Conservation (phyloP, 768 basidiomycete species). For the Serpula lacrymans region DNA sequence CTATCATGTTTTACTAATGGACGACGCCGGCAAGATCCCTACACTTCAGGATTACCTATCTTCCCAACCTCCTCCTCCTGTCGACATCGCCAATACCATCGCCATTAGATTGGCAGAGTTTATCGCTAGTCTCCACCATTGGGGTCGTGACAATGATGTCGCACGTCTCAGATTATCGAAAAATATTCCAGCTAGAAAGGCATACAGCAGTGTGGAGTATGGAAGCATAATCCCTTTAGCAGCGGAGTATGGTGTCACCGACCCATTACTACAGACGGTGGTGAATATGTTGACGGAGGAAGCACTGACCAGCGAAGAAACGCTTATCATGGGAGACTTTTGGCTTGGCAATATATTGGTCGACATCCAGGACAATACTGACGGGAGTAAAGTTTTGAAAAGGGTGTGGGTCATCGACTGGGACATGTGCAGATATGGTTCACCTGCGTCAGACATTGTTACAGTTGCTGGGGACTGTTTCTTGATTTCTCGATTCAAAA, state of each 20-base stretch:
- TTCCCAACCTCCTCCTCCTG: background rate
- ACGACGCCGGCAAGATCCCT: background rate
- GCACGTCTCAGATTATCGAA: background rate
- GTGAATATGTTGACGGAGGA: background rate
- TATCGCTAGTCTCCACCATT: background rate
- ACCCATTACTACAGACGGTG: background rate
- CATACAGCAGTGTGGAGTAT: background rate
- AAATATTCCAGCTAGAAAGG: background rate
- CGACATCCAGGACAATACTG: background rate
- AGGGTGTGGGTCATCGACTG: background rate
- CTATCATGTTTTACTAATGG: background rate
- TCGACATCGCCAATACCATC: background rate
- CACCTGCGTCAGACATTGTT: background rate
- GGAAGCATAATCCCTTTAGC: background rate
- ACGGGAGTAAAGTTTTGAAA: background rate
- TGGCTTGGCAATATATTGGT: background rate
- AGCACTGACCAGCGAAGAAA: background rate
- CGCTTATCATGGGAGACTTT: background rate
- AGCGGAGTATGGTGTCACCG: background rate
- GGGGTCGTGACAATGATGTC: background rate
- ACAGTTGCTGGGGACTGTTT: background rate
- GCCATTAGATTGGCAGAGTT: background rate
- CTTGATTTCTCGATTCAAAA: background rate
- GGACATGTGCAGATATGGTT: slow-evolving; percentile 1
- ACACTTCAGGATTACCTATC: background rate